Evolutionary conservation across 306 rosid species (phyloP).

Genomic region (Glycine tomentella): DNA sequence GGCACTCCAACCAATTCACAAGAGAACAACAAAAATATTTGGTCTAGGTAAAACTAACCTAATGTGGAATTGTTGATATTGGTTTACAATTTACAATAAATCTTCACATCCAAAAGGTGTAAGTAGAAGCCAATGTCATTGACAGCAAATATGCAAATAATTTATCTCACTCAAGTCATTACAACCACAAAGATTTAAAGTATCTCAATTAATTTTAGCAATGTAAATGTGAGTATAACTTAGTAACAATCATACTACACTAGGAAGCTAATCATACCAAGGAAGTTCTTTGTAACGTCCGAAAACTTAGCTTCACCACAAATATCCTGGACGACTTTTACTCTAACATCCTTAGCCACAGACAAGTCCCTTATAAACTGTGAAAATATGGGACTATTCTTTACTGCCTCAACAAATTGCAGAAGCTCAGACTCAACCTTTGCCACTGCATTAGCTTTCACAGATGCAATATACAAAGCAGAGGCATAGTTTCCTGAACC

Average conservation of each 20-base stretch:
- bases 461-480: conserved; percentile 84
- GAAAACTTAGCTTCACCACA: conserved; percentile 71
- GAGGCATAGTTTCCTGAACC: conserved; percentile 96
- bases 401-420: conserved; percentile 62
- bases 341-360: conserved; percentile 63
- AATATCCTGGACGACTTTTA: conserved; percentile 67
- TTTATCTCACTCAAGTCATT: background rate
- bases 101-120: no score
- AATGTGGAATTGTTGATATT: background rate
- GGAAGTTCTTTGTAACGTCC: conserved; percentile 75
- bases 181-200: background rate
- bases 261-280: conserved; percentile 61
- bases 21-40: background rate
- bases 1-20: background rate
- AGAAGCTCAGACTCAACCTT: conserved; percentile 85
- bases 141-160: no score
- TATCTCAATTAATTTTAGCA: conserved; percentile 16
- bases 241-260: background rate
- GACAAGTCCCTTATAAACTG: conserved; percentile 74
- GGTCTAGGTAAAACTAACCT: background rate
- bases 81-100: no score
- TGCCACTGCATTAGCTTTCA: conserved; percentile 68
- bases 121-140: no score
- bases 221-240: conserved; percentile 19
- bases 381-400: conserved; percentile 62